Percentiles rank a stretch among this genome's conserved stretches.
phyloP scores from a whole-genome alignment of 306 rosid species.

The Vigna reflexopilosa region DNA sequence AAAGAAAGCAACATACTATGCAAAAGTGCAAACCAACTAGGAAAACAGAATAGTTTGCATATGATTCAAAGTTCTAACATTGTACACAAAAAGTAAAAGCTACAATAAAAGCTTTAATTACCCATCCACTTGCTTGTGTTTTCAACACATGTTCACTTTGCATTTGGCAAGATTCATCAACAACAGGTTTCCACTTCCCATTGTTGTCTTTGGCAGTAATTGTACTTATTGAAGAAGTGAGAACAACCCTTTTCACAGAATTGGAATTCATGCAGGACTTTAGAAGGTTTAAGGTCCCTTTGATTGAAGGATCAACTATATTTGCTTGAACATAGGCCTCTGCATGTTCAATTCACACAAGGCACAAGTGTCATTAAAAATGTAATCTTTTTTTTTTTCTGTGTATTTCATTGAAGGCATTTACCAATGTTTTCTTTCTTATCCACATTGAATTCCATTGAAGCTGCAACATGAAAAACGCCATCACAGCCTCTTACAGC shows the following conservation, averaged over 20 bases:
- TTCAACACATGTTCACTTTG: conserved; percentile 55
- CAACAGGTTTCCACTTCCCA: conserved; percentile 62
- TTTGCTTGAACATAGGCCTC: conserved; percentile 66
- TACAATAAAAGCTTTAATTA: conserved; percentile 36
- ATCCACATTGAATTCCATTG: conserved; percentile 63
- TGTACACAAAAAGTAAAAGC: neutral
- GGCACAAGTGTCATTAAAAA: neutral
- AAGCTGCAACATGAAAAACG: conserved; percentile 79
- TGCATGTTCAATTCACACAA: conserved; percentile 40
- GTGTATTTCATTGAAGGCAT: neutral
- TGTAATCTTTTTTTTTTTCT: neutral
- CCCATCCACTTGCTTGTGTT: conserved; percentile 81
- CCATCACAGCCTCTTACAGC: conserved; percentile 78
- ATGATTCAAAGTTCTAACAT: neutral
- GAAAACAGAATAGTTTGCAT: neutral
- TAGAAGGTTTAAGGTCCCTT: conserved; percentile 69
- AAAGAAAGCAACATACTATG: neutral
- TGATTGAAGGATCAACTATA: conserved; percentile 65
- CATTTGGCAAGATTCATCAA: conserved; percentile 78
- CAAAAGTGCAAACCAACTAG: neutral
- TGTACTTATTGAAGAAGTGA: conserved; percentile 86
- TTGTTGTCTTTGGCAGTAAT: conserved; percentile 65
- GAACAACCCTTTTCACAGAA: conserved; percentile 77
- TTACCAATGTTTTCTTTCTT: conserved; percentile 63
- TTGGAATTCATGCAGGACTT: conserved; percentile 71